Evolutionary conservation across 371 early-diverging fungal genomes (phyloP), one percentile per base, ranked within the genome.

Genomic region (Saksenaea oblongispora): DNA sequence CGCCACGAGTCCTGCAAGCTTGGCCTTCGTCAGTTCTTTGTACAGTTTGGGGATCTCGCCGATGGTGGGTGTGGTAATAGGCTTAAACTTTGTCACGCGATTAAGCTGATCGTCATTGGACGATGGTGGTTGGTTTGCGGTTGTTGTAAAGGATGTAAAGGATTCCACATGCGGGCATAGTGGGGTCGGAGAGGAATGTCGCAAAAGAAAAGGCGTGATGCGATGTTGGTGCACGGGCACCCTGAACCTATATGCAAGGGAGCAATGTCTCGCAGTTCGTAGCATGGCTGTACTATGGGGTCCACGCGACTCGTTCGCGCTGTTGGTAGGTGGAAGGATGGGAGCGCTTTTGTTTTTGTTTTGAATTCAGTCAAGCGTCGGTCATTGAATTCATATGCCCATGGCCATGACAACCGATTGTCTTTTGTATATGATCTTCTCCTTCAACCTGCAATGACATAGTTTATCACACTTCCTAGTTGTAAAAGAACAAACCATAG

Each of bases 1-100:
- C 0, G 94, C 91, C 3, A 98, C 97, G 36, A 98, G 82, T 2
- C 91, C 91, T 18, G 93, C 91, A 15, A 98, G 83, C 62, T 93
- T 91, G 11, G 89, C 89, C 71, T 98, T 98, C 41, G 90, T 59
- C 0, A 89, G 77, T 59, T 87, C 87, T 63, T 83, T 78, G 61
- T 89, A 89, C 24, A 83, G 71, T 22, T 75, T 68, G 7, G 85
- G 78, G n/a, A 87, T 26, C 59, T 81, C 71, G 1, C 65, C 26
- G 18, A 74, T 36, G 8, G 81, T 71, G 0, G 84, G 82, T 28
- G 47, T 17, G 7, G 66, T 56, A 26, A 79, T 72, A 5, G 81
- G 72, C 62, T 80, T 81, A 54, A 63, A 81, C 59, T 80, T 84
- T 1, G 77, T 77, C 9, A 67, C 70, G 41, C 64, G 61, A 31